A percentile compares a stretch with the other conserved stretches of the same genome.
Evolutionary conservation across 805 yeast species (phyloP).

Genomic region (Kodamaea neixiangensis): DNA sequence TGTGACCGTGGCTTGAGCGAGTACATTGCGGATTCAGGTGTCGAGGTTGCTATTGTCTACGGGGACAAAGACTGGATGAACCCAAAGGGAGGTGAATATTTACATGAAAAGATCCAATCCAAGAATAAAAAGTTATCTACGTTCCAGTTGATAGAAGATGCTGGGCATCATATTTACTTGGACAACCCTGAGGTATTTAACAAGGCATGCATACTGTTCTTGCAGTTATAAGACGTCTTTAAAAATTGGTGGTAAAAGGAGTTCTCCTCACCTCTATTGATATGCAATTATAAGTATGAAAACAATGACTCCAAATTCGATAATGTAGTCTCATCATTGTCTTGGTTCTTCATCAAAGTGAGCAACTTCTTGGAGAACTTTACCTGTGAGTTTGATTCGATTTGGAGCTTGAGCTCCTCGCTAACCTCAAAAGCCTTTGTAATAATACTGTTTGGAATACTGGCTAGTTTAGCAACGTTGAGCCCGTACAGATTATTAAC

Average conservation of each 20-base stretch:
- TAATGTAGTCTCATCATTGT: neutral
- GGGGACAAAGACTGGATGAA: slow-evolving; percentile 51
- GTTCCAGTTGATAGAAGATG: slow-evolving; percentile 29
- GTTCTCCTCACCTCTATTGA: neutral
- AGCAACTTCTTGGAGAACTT: neutral
- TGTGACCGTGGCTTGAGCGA: slow-evolving; percentile 41
- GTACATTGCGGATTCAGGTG: slow-evolving; percentile 22
- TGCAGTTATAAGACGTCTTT: too few species aligned
- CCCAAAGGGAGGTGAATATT: slow-evolving; percentile 35
- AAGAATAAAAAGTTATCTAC: slow-evolving; percentile 15
- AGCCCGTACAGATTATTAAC: slow-evolving; percentile 72
- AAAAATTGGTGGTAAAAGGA: too few species aligned
- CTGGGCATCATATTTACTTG: slow-evolving; percentile 46
- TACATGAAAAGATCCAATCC: slow-evolving; percentile 27
- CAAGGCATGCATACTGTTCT: slow-evolving; percentile 3
- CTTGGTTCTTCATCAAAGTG: neutral
- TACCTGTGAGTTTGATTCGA: slow-evolving; percentile 1
- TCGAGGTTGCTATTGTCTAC: slow-evolving; percentile 37
- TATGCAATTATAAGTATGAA: neutral
- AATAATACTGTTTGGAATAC: slow-evolving; percentile 51
- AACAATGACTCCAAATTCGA: neutral
- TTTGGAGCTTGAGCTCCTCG: slow-evolving; percentile 25
- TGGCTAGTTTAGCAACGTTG: slow-evolving; percentile 80
- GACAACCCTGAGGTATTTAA: slow-evolving; percentile 41
- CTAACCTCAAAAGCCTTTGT: slow-evolving; percentile 45